These are phyloP conservation scores for Sergeia podlipaevii DNA, from an alignment of 208 protist genomes.

Conservation along the genomic window DNA sequence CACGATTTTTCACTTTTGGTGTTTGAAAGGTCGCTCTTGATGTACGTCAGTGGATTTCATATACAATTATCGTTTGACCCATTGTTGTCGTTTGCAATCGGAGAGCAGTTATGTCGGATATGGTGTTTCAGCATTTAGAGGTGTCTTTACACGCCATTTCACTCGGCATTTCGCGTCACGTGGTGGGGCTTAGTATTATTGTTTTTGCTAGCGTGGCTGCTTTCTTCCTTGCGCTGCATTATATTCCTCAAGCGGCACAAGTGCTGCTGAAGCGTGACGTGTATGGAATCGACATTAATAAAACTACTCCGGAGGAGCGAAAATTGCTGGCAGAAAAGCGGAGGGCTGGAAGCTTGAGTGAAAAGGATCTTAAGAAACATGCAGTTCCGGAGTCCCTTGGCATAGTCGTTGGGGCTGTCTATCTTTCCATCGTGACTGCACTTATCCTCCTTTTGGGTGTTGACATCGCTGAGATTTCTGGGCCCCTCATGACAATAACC, in stretches of 20 bases:
- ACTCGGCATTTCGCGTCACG: constrained; percentile 29
- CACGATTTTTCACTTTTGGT: too few relatives aligned
- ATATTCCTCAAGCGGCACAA: constrained; percentile 50
- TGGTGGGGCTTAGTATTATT: constrained; percentile 40
- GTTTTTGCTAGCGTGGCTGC: constrained; percentile 48
- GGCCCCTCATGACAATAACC: constrained; percentile 93
- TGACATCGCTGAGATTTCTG: constrained; percentile 36
- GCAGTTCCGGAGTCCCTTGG: constrained; percentile 75
- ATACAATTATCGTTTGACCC: not conserved
- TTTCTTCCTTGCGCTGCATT: constrained; percentile 54
- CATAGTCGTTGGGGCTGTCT: constrained; percentile 71
- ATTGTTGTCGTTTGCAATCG: not conserved
- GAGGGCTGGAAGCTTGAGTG: constrained; percentile 2
- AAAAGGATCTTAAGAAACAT: constrained; percentile 26
- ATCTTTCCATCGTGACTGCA: constrained; percentile 65
- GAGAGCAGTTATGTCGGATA: not conserved
- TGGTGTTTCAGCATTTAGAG: not conserved
- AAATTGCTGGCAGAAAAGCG: constrained; percentile 41
- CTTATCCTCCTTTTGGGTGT: constrained; percentile 23
- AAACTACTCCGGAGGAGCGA: constrained; percentile 73
- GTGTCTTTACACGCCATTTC: constrained; percentile 10
- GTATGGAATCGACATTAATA: constrained; percentile 96
- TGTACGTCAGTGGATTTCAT: too few relatives aligned
- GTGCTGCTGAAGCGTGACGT: constrained; percentile 82
- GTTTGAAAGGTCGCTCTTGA: too few relatives aligned